phyloP scores from a whole-genome alignment of 1,284 basidiomycete genomes.

The Tremellales sp. region DNA sequence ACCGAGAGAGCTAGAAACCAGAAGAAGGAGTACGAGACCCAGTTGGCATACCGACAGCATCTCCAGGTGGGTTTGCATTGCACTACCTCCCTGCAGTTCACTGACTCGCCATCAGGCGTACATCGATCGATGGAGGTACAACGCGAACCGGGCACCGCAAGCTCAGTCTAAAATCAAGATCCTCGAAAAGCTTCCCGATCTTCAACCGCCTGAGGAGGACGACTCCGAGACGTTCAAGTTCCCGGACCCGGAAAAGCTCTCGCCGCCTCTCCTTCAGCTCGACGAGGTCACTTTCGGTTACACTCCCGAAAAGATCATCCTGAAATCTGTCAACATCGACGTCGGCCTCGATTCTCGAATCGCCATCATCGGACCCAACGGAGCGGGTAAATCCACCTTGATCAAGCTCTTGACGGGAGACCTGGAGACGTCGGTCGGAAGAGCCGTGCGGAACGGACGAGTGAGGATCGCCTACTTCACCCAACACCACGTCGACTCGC shows the following conservation, averaged over 20 bases:
- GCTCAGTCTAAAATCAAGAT: slow-evolving; percentile 98
- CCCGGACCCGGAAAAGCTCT: slow-evolving; percentile 91
- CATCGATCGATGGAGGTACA: slow-evolving; percentile 95
- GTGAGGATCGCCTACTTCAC: slow-evolving; percentile 91
- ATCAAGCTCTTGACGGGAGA: slow-evolving; percentile 96
- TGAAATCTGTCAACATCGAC: slow-evolving; percentile 83
- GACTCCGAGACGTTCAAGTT: slow-evolving; percentile 91
- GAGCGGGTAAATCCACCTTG: slow-evolving; percentile 53
- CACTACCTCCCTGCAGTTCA: no score
- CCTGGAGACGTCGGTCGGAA: slow-evolving; percentile 71
- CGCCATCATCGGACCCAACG: slow-evolving; percentile 76
- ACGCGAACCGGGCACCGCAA: slow-evolving; percentile 86
- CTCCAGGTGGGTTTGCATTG: no score
- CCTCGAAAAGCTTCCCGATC: slow-evolving; percentile 91
- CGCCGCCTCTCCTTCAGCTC: slow-evolving; percentile 92
- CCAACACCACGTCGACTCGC: slow-evolving; percentile 95
- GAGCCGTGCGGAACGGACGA: slow-evolving; percentile 85
- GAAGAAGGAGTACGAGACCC: slow-evolving; percentile 90
- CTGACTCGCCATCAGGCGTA: no score
- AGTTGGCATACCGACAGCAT: slow-evolving; percentile 90
- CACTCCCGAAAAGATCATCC: slow-evolving; percentile 69
- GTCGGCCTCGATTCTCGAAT: slow-evolving; percentile 84
- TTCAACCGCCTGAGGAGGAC: slow-evolving; percentile 85
- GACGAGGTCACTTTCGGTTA: slow-evolving; percentile 92
- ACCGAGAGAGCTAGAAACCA: slow-evolving; percentile 89